Percentiles rank a stretch among this genome's conserved stretches.
Evolutionary conservation across 352 stramenopile genomes (phyloP).

Genomic region (Globisporangium ultimum): DNA sequence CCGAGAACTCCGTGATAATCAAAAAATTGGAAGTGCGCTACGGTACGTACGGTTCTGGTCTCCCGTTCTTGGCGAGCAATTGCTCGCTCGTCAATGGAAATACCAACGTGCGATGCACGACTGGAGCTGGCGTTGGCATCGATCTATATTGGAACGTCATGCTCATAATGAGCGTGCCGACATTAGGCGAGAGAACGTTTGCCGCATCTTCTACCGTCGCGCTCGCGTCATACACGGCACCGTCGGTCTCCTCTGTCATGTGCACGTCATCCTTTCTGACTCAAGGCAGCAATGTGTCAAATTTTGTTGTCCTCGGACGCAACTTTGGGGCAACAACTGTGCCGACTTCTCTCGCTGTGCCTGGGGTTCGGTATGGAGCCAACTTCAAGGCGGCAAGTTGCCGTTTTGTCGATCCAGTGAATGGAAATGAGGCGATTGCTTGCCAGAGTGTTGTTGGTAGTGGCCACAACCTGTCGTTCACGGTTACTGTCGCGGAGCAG

Average conservation of each 20-base stretch:
- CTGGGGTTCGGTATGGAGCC: constrained; percentile 30
- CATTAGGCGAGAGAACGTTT: constrained; percentile 35
- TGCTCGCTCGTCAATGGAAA: constrained; percentile 49
- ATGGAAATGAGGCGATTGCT: constrained; percentile 23
- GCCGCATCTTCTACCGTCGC: constrained; percentile 30
- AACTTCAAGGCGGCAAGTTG: constrained; percentile 32
- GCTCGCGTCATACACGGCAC: constrained; percentile 32
- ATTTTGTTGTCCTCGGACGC: constrained; percentile 40
- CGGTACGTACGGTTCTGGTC: constrained; percentile 31
- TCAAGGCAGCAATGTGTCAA: constrained; percentile 18
- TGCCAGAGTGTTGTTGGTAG: constrained; percentile 37
- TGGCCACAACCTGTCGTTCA: constrained; percentile 32
- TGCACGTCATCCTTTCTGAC: constrained; percentile 38
- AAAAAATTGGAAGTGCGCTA: constrained; percentile 41
- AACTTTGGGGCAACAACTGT: constrained; percentile 34
- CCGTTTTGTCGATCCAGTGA: constrained; percentile 6
- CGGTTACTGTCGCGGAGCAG: constrained; percentile 32
- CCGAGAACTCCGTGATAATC: constrained; percentile 28
- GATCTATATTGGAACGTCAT: constrained; percentile 51
- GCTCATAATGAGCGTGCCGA: constrained; percentile 37
- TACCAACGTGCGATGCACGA: constrained; percentile 34
- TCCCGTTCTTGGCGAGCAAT: constrained; percentile 30
- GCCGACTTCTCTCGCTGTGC: constrained; percentile 3
- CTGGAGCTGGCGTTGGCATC: constrained; percentile 30
- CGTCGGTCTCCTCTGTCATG: constrained; percentile 22